Evolutionary conservation across 2,329 filamentous ascomycete genomes (phyloP), one percentile per base, ranked within the genome.

Genomic region (Cytospora leucostoma): DNA sequence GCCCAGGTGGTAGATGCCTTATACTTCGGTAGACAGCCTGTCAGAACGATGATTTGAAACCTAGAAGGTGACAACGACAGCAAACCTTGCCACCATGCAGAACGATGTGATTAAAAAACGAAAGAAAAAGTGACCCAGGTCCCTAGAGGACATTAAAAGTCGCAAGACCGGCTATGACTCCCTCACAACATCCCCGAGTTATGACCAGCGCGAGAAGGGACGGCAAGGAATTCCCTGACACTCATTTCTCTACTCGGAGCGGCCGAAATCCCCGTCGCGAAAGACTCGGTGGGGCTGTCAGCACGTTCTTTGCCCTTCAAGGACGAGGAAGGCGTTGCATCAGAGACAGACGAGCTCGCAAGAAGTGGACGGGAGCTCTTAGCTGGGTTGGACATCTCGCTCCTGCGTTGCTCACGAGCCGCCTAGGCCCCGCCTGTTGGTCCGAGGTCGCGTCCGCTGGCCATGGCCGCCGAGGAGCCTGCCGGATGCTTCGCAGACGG

Each of bases 381-480:
- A 12, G 56, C 12, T 27, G 53, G 55, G 44, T 55, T 40, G 56
- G 44, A 58, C 53, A 51, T 53, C 56, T 59, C 51, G 50, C 60
- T 47, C 51, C 38, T 53, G 53, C 59, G 56, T 37, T 53, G 50
- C 15, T 50, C 47, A 38, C 32, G 51, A 52, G 65, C 65, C 53
- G 13, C 62, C 65, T 66, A 66, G 40, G 62, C 65, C 63, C 62
- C 61, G 33, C 64, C 59, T 59, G 59, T 38, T 56, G 55, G 56
- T 27, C 78, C 81, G 66, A 81, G 62, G 62, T 88, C 83, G 67
- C 89, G 85, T 65, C 88, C 86, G 32, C 80, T 79, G 34, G 82
- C 79, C 71, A 80, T 74, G 65, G 77, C 81, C 15, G 79, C 75
- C 62, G 74, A 71, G 33, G 78, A 75, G 40, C 77, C 76, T 11